A percentile compares a stretch with the other conserved stretches of the same genome.
phyloP scores from a whole-genome alignment of 257 asterid species.

The Penstemon newberryi region DNA sequence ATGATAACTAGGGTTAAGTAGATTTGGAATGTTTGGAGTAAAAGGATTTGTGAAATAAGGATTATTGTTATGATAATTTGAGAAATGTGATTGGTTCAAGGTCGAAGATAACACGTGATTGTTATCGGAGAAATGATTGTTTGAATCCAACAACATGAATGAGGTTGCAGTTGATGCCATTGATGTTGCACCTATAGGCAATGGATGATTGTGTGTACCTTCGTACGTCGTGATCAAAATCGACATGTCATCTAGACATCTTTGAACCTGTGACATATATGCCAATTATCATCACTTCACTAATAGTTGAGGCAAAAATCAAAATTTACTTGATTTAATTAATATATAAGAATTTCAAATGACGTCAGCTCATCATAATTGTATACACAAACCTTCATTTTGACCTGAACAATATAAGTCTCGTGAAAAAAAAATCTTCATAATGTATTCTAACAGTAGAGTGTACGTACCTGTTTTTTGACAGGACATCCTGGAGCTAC shows the following conservation, averaged over 20 bases:
- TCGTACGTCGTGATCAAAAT: slow-evolving; percentile 88
- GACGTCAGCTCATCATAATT: too few species aligned
- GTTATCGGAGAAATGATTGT: slow-evolving; percentile 35
- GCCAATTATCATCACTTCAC: too few species aligned
- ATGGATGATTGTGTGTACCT: slow-evolving; percentile 94
- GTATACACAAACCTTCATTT: too few species aligned
- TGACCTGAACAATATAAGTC: too few species aligned
- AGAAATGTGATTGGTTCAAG: slow-evolving; percentile 33
- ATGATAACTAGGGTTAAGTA: slow-evolving; percentile 33
- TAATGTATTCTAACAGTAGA: too few species aligned
- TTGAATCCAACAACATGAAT: slow-evolving; percentile 53
- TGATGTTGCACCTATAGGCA: slow-evolving; percentile 85
- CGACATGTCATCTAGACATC: slow-evolving; percentile 87
- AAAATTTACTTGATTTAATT: too few species aligned
- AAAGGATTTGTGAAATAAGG: slow-evolving; percentile 36
- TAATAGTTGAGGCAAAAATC: too few species aligned
- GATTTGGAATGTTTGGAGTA: slow-evolving; percentile 31
- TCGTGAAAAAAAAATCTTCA: too few species aligned
- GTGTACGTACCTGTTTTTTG: slow-evolving; percentile 65
- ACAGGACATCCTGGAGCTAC: slow-evolving; percentile 93
- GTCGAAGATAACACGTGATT: slow-evolving; percentile 15
- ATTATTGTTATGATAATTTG: slow-evolving; percentile 22
- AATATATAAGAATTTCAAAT: too few species aligned
- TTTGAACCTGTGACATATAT: slow-evolving; percentile 56
- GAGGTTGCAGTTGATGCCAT: slow-evolving; percentile 68